Conservation (phyloP, 345 rosid genomes). For the Eucalyptus erythrocorys region DNA sequence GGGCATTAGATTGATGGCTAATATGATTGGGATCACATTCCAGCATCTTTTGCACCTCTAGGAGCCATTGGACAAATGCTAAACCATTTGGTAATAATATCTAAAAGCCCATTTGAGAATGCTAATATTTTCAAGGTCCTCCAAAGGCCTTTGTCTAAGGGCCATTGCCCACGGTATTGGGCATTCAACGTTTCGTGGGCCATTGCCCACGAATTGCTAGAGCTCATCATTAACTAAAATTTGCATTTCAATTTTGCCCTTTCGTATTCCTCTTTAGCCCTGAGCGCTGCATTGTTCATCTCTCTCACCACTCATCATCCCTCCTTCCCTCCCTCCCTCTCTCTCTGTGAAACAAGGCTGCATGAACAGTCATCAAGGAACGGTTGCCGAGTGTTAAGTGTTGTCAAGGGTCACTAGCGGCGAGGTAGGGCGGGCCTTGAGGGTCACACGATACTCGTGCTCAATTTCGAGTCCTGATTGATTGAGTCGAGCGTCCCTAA, state of each 20-base stretch:
- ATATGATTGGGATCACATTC: not conserved
- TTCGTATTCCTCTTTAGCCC: not conserved
- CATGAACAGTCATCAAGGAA: not conserved
- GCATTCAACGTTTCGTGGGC: not conserved
- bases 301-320: not conserved
- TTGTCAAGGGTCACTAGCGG: accelerated
- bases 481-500: accelerated
- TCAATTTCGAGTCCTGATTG: not conserved
- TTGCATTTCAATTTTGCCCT: not conserved
- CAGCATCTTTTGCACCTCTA: not conserved
- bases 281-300: not conserved
- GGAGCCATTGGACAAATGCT: not conserved
- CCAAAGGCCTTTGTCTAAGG: not conserved
- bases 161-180: not conserved
- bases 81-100: not conserved
- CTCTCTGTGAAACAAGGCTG: not conserved
- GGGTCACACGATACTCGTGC: not conserved
- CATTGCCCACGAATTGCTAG: not conserved
- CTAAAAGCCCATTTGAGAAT: not conserved
- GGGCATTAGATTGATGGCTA: not conserved
- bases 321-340: too few species aligned
- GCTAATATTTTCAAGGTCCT: not conserved
- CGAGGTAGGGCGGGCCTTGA: not conserved
- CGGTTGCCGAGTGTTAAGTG: not conserved
- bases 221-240: not conserved